Conservation (phyloP, 495 filamentous ascomycete genomes). For the Cercophora newfieldiana region DNA sequence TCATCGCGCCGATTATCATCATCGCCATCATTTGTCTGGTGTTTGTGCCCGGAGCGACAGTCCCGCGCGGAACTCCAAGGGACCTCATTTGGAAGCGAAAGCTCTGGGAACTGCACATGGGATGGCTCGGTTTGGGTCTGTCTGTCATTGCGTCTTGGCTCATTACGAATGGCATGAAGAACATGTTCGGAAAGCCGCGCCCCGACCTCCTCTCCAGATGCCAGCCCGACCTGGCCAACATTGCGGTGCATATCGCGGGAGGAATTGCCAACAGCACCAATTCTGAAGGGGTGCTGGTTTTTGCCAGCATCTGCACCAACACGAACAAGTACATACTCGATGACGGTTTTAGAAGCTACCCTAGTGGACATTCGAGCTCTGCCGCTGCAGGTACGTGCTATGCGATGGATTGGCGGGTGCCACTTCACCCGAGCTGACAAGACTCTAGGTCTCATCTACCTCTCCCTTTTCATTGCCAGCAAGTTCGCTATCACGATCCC, state of each 20-base stretch:
- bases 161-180: slow-evolving; percentile 82
- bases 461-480: slow-evolving; percentile 67
- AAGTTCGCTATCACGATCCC: slow-evolving; percentile 60
- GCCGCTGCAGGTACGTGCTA: slow-evolving; percentile 61
- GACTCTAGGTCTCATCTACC: slow-evolving; percentile 64
- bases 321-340: slow-evolving; percentile 64
- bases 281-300: slow-evolving; percentile 56
- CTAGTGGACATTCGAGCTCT: slow-evolving; percentile 63
- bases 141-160: slow-evolving; percentile 68
- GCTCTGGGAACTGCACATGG: slow-evolving; percentile 83
- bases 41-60: slow-evolving; percentile 64
- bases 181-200: slow-evolving; percentile 80
- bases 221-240: slow-evolving; percentile 53
- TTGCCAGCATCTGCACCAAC: slow-evolving; percentile 67
- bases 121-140: slow-evolving; percentile 70
- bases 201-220: slow-evolving; percentile 78
- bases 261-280: slow-evolving; percentile 32
- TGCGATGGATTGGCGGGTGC: not conserved
- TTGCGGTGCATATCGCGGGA: slow-evolving; percentile 44
- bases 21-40: slow-evolving; percentile 72
- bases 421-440: not conserved
- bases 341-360: slow-evolving; percentile 86
- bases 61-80: slow-evolving; percentile 63
- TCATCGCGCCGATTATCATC: slow-evolving; percentile 60
- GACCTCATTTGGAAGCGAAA: slow-evolving; percentile 68